Evolutionary conservation across 805 yeast species (phyloP).

Genomic region (Kockiozyma suomiensis): DNA sequence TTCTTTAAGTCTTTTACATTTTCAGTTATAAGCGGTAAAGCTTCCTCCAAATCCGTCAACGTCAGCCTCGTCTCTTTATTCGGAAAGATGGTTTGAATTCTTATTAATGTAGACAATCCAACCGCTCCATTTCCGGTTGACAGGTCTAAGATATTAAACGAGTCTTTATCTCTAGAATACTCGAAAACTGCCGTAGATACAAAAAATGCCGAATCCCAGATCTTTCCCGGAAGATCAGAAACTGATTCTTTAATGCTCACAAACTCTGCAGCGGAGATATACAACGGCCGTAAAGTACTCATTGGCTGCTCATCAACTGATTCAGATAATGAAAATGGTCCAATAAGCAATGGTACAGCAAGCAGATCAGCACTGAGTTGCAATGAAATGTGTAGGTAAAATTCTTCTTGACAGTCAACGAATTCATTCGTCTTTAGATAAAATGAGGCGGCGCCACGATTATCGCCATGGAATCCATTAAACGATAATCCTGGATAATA

Average conservation of each 20-base stretch:
- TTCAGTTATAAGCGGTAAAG: slow-evolving; percentile 21
- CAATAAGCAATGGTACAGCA: slow-evolving; percentile 21
- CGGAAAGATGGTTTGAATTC: neutral
- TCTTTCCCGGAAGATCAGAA: slow-evolving; percentile 31
- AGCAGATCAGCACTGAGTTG: neutral
- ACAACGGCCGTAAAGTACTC: slow-evolving; percentile 13
- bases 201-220: slow-evolving; percentile 34
- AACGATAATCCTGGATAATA: slow-evolving; percentile 17
- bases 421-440: neutral
- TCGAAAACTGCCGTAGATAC: neutral
- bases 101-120: slow-evolving; percentile 12
- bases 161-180: neutral
- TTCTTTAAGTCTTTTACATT: neutral
- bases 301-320: neutral
- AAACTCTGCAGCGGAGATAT: neutral
- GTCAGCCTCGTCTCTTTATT: neutral
- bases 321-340: slow-evolving; percentile 12
- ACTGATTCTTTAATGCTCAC: slow-evolving; percentile 20
- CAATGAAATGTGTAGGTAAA: neutral
- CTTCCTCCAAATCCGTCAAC: slow-evolving; percentile 27
- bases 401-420: neutral
- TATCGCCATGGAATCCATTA: slow-evolving; percentile 21
- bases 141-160: slow-evolving; percentile 14
- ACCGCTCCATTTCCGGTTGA: slow-evolving; percentile 32
- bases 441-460: slow-evolving; percentile 18